phyloP scores from a whole-genome alignment of 2,329 filamentous ascomycete genomes.

The Penicillium sp. region DNA sequence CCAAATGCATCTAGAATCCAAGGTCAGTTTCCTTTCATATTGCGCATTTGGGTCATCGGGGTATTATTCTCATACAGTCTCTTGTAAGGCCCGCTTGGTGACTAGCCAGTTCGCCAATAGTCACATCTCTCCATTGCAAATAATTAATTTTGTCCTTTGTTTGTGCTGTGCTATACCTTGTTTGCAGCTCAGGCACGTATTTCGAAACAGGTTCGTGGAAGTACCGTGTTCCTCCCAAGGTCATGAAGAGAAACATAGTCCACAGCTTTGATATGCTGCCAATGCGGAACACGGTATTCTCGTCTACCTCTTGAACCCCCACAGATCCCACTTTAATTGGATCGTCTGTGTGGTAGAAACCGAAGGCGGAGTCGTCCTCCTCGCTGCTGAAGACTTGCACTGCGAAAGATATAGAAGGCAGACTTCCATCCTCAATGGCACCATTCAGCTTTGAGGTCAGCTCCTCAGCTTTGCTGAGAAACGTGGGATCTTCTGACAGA shows the following conservation, averaged over 20 bases:
- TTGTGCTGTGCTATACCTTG: neutral
- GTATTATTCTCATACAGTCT: conserved; percentile 32
- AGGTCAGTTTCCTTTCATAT: neutral
- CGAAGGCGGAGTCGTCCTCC: conserved; percentile 23
- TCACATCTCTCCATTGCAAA: conserved; percentile 29
- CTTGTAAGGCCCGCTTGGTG: conserved; percentile 40
- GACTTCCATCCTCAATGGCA: conserved; percentile 1
- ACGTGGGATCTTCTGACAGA: neutral
- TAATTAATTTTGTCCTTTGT: conserved; percentile 6
- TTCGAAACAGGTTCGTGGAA: conserved; percentile 25
- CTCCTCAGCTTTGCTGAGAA: neutral
- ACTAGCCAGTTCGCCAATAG: conserved; percentile 40
- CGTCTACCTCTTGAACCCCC: conserved; percentile 39
- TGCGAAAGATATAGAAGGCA: conserved; percentile 38
- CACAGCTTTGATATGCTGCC: conserved; percentile 48
- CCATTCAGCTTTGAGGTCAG: conserved; percentile 2
- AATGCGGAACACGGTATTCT: conserved; percentile 47
- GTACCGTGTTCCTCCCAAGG: conserved; percentile 23
- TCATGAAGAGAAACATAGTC: conserved; percentile 40
- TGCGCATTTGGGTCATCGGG: neutral
- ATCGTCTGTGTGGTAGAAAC: conserved; percentile 38
- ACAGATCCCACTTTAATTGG: conserved; percentile 26
- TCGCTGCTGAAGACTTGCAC: conserved; percentile 42
- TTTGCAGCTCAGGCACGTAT: conserved; percentile 28
- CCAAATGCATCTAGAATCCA: conserved; percentile 12